A percentile compares a stretch with the other conserved stretches of the same genome.
Conservation (phyloP, 139 green algal genomes). For the Chlamydomonas sphaeroides region DNA sequence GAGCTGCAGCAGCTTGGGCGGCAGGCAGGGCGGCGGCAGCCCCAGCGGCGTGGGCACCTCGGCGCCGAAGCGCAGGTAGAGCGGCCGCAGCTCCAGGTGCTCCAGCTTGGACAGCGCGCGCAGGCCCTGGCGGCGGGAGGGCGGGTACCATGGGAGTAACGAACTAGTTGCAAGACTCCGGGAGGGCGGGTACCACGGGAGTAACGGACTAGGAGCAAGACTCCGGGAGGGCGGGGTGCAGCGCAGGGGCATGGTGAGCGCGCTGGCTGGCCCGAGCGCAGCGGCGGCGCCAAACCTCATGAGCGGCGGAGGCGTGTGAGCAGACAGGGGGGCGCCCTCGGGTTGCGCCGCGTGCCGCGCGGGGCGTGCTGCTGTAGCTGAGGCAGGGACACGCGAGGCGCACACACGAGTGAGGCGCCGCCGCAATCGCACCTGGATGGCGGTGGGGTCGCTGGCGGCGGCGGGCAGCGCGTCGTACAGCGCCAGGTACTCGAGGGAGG, state of each 20-base stretch:
- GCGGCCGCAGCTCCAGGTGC: constrained; percentile 32
- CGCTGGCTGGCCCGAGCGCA: no score
- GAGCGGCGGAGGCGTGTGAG: no score
- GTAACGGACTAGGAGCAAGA: not conserved
- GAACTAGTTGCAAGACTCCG: no score
- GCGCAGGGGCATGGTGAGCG: no score
- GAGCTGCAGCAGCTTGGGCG: constrained; percentile 21
- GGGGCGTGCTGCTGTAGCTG: no score
- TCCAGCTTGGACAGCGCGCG: constrained; percentile 14
- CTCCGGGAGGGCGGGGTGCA: not conserved
- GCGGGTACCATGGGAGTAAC: no score
- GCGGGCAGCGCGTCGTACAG: constrained; percentile 36
- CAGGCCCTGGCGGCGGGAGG: constrained; percentile 33
- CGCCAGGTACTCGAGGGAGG: constrained; percentile 38
- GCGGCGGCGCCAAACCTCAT: no score
- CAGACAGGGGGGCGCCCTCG: no score
- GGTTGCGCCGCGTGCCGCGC: no score
- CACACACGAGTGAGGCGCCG: no score
- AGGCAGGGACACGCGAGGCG: no score
- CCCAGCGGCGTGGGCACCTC: constrained; percentile 8
- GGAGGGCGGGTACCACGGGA: no score
- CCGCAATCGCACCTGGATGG: constrained; percentile 7
- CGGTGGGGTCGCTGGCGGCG: not conserved
- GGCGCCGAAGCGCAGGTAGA: constrained; percentile 29
- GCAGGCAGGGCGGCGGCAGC: constrained; percentile 13